Evolutionary conservation across 2,329 filamentous ascomycete genomes (phyloP).

Genomic region (Paecilomyces sp.): DNA sequence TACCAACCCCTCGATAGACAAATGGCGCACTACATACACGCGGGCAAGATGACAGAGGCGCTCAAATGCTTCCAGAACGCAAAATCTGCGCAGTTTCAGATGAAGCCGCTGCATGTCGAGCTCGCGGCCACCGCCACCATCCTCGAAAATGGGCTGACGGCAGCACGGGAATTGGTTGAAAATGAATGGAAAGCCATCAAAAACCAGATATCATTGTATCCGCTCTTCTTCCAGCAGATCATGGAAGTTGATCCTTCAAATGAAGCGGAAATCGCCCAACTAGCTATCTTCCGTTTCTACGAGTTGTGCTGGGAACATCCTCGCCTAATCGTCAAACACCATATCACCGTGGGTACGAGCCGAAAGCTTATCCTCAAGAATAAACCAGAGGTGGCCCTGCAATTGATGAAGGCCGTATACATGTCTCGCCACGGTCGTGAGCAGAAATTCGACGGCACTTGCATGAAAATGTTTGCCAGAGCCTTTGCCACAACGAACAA

Average conservation of each 20-base stretch:
- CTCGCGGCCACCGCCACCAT: slow-evolving; percentile 30
- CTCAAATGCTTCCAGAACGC: slow-evolving; percentile 23
- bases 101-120: slow-evolving; percentile 28
- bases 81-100: slow-evolving; percentile 17
- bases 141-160: slow-evolving; percentile 20
- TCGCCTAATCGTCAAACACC: slow-evolving; percentile 27
- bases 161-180: slow-evolving; percentile 26
- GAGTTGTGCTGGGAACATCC: slow-evolving; percentile 25
- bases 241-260: slow-evolving; percentile 14
- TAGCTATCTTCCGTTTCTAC: slow-evolving; percentile 33
- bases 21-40: slow-evolving; percentile 31
- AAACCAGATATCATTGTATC: slow-evolving; percentile 17
- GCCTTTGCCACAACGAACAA: slow-evolving; percentile 22
- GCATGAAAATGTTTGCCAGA: slow-evolving; percentile 31
- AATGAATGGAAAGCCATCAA: slow-evolving; percentile 20
- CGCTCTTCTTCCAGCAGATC: slow-evolving; percentile 30
- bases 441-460: slow-evolving; percentile 27
- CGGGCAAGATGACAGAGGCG: slow-evolving; percentile 24
- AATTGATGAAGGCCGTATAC: slow-evolving; percentile 28
- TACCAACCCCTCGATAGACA: slow-evolving; percentile 28
- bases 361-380: slow-evolving; percentile 19
- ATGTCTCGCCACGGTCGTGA: slow-evolving; percentile 27
- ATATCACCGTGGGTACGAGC: slow-evolving; percentile 21
- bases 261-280: slow-evolving; percentile 22
- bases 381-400: slow-evolving; percentile 20